phyloP scores from a whole-genome alignment of 129 eudicot genomes.

The Helianthus annuus region HanXRQr2.0-SUNRISE NC_035438.2:6850269-6850768 shows the following conservation, averaged over 20 bases:
- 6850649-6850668: no score
- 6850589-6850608: no score
- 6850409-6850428: conserved; percentile 15
- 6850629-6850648: no score
- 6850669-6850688: no score
- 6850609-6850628: no score
- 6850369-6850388: neutral
- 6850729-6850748: no score
- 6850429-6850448: conserved; percentile 9
- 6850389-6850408: conserved; percentile 21
- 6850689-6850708: no score
- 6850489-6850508: neutral
- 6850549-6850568: neutral
- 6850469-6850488: conserved; percentile 13
- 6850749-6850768: no score
- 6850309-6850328: no score
- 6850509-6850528: neutral
- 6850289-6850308: no score
- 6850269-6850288: no score
- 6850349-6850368: neutral
- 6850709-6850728: no score
- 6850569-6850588: neutral
- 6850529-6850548: neutral
- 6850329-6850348: neutral
- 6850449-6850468: conserved; percentile 25